Evolutionary conservation across 345 rosid species (phyloP), one percentile per base, ranked within the genome.

Genomic region (Bruguiera gymnorhiza): DNA sequence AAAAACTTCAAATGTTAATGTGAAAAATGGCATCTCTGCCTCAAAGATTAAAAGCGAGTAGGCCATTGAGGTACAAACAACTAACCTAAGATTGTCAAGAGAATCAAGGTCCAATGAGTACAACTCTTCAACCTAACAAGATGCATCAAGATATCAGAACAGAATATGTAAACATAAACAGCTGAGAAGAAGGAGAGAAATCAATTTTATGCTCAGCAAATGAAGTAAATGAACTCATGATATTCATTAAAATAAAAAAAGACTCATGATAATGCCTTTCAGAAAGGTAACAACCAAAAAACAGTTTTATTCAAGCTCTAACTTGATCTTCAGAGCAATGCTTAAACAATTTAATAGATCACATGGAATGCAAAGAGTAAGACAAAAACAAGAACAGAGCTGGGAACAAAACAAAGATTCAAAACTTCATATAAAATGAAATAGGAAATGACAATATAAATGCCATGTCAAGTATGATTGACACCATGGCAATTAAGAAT

Each of bases 91-190:
- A 80, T 75, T 86, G 76, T 90, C 85, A 68, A 95, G 89, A 79
- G 90, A 83, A 75, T 95, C 97, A 73, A 86, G 80, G 78, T 95
- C 97, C 86, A 95, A 78, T 19, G 97, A 92, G 72, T 95, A 95
- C 85, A 92, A 67, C 70, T 95, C 98, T 76, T 95, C 99, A 71
- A 95, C 99, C 99, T 95, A 88, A 48, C 20, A 54, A 68, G 62
- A 61, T 69, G 70, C 48, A 51, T n/a, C 70, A 68, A 50, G 59
- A 51, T 37, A 60, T 34, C 58, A 55, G 11, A 56, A 21, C 2
- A 5, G 27, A 15, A 39, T 39, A 62, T 21, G 65, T n/a, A 66
- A 21, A 43, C 24, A 27, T 16, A 15, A n/a, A 55, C 43, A 34
- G 6, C 53, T 11, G 16, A 5, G 37, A 15, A 18, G 9, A 46